Conservation (phyloP, 129 eudicot genomes). For the Flaveria bidentis region DNA sequence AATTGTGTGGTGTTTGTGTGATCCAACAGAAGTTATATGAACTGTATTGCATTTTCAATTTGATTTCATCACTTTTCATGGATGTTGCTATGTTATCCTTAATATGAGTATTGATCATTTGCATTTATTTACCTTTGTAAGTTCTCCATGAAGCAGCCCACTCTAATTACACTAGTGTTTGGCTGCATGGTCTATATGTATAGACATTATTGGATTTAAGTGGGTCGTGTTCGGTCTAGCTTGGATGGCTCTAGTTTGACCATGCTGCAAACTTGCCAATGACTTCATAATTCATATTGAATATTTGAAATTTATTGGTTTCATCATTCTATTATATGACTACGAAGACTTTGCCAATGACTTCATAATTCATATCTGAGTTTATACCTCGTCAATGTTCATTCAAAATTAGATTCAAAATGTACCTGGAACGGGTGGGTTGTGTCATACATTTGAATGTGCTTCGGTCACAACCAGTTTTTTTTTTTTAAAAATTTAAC, state of each 20-base stretch:
- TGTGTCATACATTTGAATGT: too few species aligned
- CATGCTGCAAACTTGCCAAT: not conserved
- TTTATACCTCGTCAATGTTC: too few species aligned
- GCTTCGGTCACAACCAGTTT: not conserved
- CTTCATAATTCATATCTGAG: too few species aligned
- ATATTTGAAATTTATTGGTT: not conserved
- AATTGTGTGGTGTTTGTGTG: conserved; percentile 39
- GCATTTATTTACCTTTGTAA: not conserved
- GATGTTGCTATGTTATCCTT: conserved; percentile 28
- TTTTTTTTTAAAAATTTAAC: too few species aligned
- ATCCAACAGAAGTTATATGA: conserved; percentile 33
- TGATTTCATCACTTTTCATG: conserved; percentile 12
- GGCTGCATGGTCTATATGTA: not conserved
- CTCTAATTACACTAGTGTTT: not conserved
- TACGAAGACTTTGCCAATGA: not conserved
- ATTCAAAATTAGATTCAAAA: not conserved
- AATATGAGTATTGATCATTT: not conserved
- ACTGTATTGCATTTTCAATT: conserved; percentile 31
- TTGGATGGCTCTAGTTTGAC: conserved; percentile 2
- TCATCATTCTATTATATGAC: not conserved
- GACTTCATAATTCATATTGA: not conserved
- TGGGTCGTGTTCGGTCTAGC: not conserved
- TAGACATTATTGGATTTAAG: not conserved
- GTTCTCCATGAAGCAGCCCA: not conserved
- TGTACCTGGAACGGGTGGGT: not conserved